Conservation (phyloP, 2,329 filamentous ascomycete species). For the Paraconiothyrium brasiliense region DNA sequence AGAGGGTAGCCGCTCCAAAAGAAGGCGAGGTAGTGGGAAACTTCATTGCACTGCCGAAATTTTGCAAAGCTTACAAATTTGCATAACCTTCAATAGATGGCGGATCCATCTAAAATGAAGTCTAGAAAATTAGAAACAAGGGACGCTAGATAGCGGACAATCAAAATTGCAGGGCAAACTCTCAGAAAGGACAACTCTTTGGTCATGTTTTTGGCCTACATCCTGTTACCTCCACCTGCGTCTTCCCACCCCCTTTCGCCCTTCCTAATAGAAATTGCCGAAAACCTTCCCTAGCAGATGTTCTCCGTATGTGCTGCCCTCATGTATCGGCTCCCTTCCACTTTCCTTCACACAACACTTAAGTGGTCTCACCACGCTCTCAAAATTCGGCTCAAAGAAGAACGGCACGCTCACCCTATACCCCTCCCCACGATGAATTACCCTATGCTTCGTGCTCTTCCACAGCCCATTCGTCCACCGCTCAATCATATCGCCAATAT, state of each 20-base stretch:
- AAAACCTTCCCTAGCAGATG: constrained; percentile 55
- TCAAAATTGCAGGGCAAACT: too few relatives aligned
- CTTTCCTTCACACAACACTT: constrained; percentile 47
- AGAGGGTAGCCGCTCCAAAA: neutral
- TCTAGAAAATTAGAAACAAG: too few relatives aligned
- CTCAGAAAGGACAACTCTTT: too few relatives aligned
- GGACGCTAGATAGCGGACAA: too few relatives aligned
- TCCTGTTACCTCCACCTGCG: neutral
- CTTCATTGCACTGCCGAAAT: neutral
- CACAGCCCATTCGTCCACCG: constrained; percentile 57
- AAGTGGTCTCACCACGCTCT: constrained; percentile 51
- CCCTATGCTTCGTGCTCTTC: constrained; percentile 56
- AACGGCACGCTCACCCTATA: constrained; percentile 59
- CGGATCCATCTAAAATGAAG: neutral
- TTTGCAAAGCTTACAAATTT: neutral
- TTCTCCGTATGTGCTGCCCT: constrained; percentile 52
- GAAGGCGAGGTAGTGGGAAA: neutral
- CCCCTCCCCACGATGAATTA: constrained; percentile 52
- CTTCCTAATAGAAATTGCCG: constrained; percentile 50
- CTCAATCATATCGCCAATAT: constrained; percentile 61
- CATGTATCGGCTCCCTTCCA: constrained; percentile 41
- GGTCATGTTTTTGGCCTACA: neutral
- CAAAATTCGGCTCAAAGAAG: constrained; percentile 59
- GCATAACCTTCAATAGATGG: neutral
- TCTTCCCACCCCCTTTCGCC: neutral